Base-by-base conservation (phyloP, 805 yeast species). In the Clavispora santaluciae region DNA sequence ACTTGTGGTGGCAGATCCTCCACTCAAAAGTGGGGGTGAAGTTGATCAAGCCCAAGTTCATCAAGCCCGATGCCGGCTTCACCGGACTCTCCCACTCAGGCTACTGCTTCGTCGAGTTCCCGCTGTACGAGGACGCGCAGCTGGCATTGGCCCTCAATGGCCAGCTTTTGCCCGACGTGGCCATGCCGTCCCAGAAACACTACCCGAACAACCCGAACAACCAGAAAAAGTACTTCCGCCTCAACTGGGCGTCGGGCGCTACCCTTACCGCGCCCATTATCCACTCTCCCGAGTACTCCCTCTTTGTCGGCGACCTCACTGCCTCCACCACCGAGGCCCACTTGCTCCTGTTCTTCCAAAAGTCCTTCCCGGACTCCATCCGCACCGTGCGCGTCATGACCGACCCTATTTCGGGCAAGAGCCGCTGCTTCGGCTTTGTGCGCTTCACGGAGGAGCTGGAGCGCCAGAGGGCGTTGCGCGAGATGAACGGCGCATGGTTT, bases 221-320 rank as follows among this genome's bases (percentile, higher is more conserved):
- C 46, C 73, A 68, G 46, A 77, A 78, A 56, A 79, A 86, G 61
- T 68, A 75, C 28, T 84, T 84, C 57, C 71, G 91, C 52, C 72
- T 85, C 46, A 85, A 85, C 55, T 85, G 95, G 95, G 93, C 95
- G 1, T 75, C 83, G 22, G 89, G 88, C 12, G 91, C 91, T 8
- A 85, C 91, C 10, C 64, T 85, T 44, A 66, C 75, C 30, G 80
- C 89, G 4, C 84, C 84, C 36, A 76, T 83, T 36, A 78, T 84
- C 6, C 83, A 79, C 51, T 73, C 84, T 8, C 90, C 90, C 0
- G 93, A 85, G 60, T 84, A 61, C 56, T 83, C 91, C 0, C 62
- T 85, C 39, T 85, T 85, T 60, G 91, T 85, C n/a, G 95, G 95
- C 26, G 93, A 85, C 59, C 67, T 85, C 45, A 75, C 88, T 2